A percentile compares a stretch with the other conserved stretches of the same genome.
These are phyloP conservation scores for Epichloe gansuensis DNA, from an alignment of 2,329 filamentous ascomycete species.

Conservation along the genomic window DNA sequence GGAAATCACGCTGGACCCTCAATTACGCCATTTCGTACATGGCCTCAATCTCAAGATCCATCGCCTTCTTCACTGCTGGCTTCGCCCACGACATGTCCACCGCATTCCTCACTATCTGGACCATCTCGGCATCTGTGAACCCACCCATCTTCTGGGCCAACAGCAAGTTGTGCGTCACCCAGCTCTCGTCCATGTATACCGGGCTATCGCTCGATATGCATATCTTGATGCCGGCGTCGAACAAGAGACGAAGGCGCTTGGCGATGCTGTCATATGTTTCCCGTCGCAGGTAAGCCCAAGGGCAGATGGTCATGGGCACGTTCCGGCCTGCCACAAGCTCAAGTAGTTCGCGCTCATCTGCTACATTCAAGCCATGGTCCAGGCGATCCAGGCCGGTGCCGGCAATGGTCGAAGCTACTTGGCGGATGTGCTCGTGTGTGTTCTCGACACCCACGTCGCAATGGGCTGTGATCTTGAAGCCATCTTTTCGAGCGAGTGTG, in stretches of 20 bases:
- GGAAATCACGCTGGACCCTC: neutral
- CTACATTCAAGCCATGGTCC: conserved; percentile 58
- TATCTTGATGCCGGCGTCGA: conserved; percentile 51
- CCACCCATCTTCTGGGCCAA: conserved; percentile 28
- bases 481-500: conserved; percentile 23
- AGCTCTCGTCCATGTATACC: conserved; percentile 46
- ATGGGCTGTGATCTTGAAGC: conserved; percentile 34
- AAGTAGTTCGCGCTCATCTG: conserved; percentile 46
- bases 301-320: conserved; percentile 57
- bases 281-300: conserved; percentile 20
- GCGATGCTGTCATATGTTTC: conserved; percentile 34
- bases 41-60: neutral
- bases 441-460: conserved; percentile 39
- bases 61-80: conserved; percentile 21
- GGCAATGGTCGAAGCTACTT: conserved; percentile 38
- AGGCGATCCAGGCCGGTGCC: conserved; percentile 50
- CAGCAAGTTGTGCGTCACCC: conserved; percentile 34
- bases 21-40: neutral
- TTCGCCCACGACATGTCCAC: conserved; percentile 35
- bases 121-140: conserved; percentile 29
- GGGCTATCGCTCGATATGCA: conserved; percentile 63
- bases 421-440: conserved; percentile 38
- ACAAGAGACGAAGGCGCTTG: conserved; percentile 32
- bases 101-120: conserved; percentile 28
- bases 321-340: conserved; percentile 39